Conservation (phyloP, 2,329 filamentous ascomycete species). For the Acrocalymma vagum region DNA sequence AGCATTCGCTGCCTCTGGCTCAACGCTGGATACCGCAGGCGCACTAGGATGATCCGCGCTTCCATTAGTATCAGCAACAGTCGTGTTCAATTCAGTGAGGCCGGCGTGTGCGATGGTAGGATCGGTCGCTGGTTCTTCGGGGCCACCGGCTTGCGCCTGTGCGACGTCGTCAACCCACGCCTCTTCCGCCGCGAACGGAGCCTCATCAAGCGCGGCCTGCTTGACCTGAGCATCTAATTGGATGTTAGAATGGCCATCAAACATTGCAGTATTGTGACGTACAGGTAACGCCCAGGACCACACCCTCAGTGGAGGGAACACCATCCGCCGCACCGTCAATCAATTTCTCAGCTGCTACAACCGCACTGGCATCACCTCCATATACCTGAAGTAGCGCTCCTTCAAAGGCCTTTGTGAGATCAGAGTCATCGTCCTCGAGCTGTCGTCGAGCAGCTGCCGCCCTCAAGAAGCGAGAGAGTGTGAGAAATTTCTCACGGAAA, state of each 20-base stretch:
- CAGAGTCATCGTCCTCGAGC: slow-evolving; percentile 73
- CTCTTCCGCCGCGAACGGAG: slow-evolving; percentile 64
- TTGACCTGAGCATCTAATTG: slow-evolving; percentile 66
- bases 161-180: slow-evolving; percentile 58
- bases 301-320: slow-evolving; percentile 71
- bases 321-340: slow-evolving; percentile 75
- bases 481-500: slow-evolving; percentile 70
- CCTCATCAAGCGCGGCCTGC: slow-evolving; percentile 55
- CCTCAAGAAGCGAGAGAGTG: slow-evolving; percentile 81
- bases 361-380: slow-evolving; percentile 77
- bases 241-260: slow-evolving; percentile 16
- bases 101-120: slow-evolving; percentile 73
- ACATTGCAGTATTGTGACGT: slow-evolving; percentile 44
- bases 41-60: slow-evolving; percentile 33
- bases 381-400: slow-evolving; percentile 82
- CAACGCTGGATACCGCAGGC: slow-evolving; percentile 50
- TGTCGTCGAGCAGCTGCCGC: slow-evolving; percentile 79
- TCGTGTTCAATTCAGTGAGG: slow-evolving; percentile 70
- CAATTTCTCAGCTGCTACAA: slow-evolving; percentile 78
- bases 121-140: slow-evolving; percentile 61
- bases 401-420: slow-evolving; percentile 83
- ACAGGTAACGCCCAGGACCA: slow-evolving; percentile 76
- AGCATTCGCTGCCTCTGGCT: slow-evolving; percentile 53
- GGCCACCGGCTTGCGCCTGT: slow-evolving; percentile 51
- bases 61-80: slow-evolving; percentile 39